Base-by-base conservation (phyloP, 2,329 filamentous ascomycete genomes). In the Periconia macrospinosa region DNA sequence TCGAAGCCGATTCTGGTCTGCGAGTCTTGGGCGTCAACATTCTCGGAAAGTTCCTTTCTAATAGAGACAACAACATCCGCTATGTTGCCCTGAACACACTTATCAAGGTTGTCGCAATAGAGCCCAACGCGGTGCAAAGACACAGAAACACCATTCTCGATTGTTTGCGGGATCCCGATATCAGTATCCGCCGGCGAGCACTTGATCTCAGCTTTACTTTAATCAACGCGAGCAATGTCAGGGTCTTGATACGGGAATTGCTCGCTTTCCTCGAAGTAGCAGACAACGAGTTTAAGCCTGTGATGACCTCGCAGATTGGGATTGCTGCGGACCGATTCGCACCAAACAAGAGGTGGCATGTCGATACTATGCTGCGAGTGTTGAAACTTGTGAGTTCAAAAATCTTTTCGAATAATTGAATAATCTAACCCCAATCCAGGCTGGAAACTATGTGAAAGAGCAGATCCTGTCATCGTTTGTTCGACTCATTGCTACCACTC, bases 1-100 rank as follows among this genome's bases (percentile, higher is more conserved):
- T 99, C 50, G 94, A 99, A 75, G 95, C 94, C 19, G 95, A 99
- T 71, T 96, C 94, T 10, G 93, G 94, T 35, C 79, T 99, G 58
- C 84, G 95, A 47, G 94, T 99, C 19, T 83, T 99, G 23, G 94
- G 94, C 68, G 94, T 99, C 64, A 99, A 99, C 72, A 99, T 99
- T 61, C 85, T 99, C 20, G 94, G 95, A 72, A 99, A 97, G 73
- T 99, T 99, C 77, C 78, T 99, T 57, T 88, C 92, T n/a, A 99
- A 99, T 79, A 88, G 93, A 65, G 94, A 99, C 76, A 99, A 99
- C 81, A 99, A 99, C 72, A 99, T 99, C 67, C 89, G 94, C 74
- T 99, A 99, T 70, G 94, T 99, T 48, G 94, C 94, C 17, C 81
- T 99, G 48, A 99, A 99, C 76, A 99, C 94, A 0, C 80, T 99